phyloP scores from a whole-genome alignment of 176 grass and related monocot genomes.

The Aegilops sharonensis region DNA sequence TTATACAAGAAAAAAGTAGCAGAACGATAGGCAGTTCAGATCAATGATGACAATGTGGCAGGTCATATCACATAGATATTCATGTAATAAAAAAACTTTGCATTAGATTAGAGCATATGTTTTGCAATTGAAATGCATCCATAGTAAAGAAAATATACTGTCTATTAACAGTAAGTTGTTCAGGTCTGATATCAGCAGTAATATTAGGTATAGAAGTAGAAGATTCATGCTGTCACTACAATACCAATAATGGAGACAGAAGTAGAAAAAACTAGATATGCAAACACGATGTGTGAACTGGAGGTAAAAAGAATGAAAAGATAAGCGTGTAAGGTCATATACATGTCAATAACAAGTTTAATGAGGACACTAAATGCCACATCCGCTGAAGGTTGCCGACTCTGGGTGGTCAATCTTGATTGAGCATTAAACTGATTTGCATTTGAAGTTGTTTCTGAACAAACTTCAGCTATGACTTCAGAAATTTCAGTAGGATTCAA shows the following conservation, averaged over 20 bases:
- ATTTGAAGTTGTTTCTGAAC: constrained; percentile 65
- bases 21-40: neutral
- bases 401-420: constrained; percentile 63
- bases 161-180: neutral
- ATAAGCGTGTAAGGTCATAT: constrained; percentile 41
- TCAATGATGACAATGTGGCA: neutral
- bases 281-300: constrained; percentile 7
- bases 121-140: neutral
- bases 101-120: constrained; percentile 10
- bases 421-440: constrained; percentile 53
- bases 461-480: constrained; percentile 98
- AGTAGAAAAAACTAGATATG: constrained; percentile 5
- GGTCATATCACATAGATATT: constrained; percentile 11
- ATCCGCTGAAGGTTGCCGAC: constrained; percentile 76
- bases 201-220: neutral
- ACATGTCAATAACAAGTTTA: constrained; percentile 99
- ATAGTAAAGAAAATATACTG: constrained; percentile 10
- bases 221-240: neutral
- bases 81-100: neutral
- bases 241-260: neutral
- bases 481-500: constrained; percentile 91
- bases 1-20: constrained; percentile 21
- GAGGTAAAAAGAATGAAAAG: constrained; percentile 18
- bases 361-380: constrained; percentile 98
- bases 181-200: neutral